phyloP scores from a whole-genome alignment of 2,329 filamentous ascomycete genomes.

The Penicillium sumatraense region DNA sequence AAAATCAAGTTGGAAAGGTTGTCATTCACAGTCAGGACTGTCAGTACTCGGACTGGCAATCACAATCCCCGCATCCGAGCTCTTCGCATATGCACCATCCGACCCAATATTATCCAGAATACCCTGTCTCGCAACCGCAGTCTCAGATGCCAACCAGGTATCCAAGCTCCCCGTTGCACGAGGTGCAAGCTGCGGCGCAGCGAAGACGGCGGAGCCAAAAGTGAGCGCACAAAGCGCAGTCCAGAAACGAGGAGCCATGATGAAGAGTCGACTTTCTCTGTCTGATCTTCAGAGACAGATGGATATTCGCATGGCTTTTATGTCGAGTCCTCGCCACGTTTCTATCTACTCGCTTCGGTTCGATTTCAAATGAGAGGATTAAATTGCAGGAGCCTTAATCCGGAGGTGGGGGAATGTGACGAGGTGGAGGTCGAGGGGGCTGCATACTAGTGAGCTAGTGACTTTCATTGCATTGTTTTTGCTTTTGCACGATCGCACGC shows the following conservation, averaged over 20 bases:
- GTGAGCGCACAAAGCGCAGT: conserved; percentile 26
- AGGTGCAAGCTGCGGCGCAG: conserved; percentile 20
- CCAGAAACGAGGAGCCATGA: conserved; percentile 25
- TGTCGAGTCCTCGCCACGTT: conserved; percentile 1
- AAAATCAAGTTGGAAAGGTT: no score
- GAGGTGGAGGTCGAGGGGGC: conserved; percentile 8
- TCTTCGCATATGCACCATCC: conserved; percentile 52
- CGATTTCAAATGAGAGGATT: neutral
- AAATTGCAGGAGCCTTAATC: neutral
- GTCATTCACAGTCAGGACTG: conserved; percentile 57
- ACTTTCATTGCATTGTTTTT: neutral
- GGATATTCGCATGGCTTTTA: conserved; percentile 17
- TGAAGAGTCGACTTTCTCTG: neutral
- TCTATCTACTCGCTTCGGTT: neutral
- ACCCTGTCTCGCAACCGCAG: conserved; percentile 54
- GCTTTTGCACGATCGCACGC: neutral
- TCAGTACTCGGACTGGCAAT: conserved; percentile 61
- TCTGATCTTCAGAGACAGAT: neutral
- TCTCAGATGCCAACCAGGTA: conserved; percentile 44
- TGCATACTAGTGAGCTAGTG: neutral
- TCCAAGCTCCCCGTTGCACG: conserved; percentile 26
- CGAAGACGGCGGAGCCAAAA: conserved; percentile 22
- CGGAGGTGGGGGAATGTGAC: conserved; percentile 4
- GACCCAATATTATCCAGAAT: conserved; percentile 61
- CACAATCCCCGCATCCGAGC: conserved; percentile 56